phyloP scores from a whole-genome alignment of 2,329 filamentous ascomycete genomes.

The Colletotrichum plurivorum region DNA sequence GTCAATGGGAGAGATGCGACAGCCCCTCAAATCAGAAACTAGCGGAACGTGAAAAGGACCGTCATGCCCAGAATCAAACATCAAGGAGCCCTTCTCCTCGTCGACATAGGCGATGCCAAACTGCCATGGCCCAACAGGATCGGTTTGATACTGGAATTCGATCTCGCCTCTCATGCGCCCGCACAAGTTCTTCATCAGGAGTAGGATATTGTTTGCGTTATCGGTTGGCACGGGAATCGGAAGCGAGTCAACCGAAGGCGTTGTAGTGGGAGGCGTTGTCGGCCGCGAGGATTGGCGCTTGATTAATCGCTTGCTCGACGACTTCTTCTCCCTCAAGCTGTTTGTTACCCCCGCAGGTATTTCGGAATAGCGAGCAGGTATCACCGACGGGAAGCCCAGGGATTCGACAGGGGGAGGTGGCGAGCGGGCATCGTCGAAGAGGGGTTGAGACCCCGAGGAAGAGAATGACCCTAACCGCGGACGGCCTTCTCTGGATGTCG shows the following conservation, averaged over 20 bases:
- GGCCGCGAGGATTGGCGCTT: constrained; percentile 71
- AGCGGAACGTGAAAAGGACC: constrained; percentile 76
- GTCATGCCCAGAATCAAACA: constrained; percentile 80
- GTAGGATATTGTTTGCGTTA: constrained; percentile 79
- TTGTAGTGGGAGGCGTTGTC: constrained; percentile 68
- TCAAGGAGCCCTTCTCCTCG: constrained; percentile 79
- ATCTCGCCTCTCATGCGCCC: constrained; percentile 86
- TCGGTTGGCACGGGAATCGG: constrained; percentile 72
- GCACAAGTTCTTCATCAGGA: constrained; percentile 82
- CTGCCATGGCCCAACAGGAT: constrained; percentile 74
- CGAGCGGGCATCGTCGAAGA: constrained; percentile 63
- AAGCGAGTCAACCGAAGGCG: constrained; percentile 71
- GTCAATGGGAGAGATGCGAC: constrained; percentile 74
- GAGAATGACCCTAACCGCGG: constrained; percentile 80
- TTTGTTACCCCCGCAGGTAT: constrained; percentile 42
- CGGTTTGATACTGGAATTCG: constrained; percentile 81
- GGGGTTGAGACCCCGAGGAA: constrained; percentile 69
- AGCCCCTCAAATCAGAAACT: constrained; percentile 82
- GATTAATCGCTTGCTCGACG: constrained; percentile 64
- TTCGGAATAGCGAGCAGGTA: constrained; percentile 46
- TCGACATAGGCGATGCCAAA: constrained; percentile 84
- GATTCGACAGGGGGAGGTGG: constrained; percentile 59
- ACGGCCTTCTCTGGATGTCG: constrained; percentile 63
- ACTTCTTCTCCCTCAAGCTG: constrained; percentile 62
- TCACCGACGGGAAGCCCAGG: constrained; percentile 58